Evolutionary conservation across 2,329 filamentous ascomycete genomes (phyloP), one percentile per base, ranked within the genome.

Genomic region (Setomelanomma holmii): DNA sequence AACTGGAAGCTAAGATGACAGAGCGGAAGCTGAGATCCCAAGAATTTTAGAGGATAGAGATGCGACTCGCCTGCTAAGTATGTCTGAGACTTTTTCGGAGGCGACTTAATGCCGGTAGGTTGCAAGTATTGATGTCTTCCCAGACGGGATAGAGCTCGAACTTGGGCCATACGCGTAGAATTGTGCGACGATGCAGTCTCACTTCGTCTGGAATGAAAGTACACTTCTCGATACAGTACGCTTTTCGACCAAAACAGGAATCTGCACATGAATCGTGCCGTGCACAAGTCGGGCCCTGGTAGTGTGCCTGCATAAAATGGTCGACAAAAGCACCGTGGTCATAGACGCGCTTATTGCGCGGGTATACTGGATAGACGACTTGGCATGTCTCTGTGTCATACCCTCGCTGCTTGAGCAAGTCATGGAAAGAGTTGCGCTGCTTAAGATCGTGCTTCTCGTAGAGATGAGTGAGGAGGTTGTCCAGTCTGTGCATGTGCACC

Each of bases 351-450:
- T 2, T 20, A 7, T 12, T 11, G 1, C 41, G 5, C 30, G 45
- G 45, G 39, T 56, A 60, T 4, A 61, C 11, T 1, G 55, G 58
- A 14, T 55, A 59, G 1, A 55, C 23, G 10, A 61, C 40, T 1
- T 49, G 19, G 1, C 35, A 23, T 6, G 34, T 44, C 3, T 23
- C 14, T 17, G 17, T 22, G 8, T 59, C 40, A 19, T 63, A 59
- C 4, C 60, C 58, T 38, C 55, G 44, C n/a, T 17, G 24, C 4
- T 11, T n/a, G 0, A 56, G 35, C 8, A 44, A 11, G 10, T 40
- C 24, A 3, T 24, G 34, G 24, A 38, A 53, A 5, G 48, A 40
- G 2, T n/a, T 21, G 23, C 56, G 40, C n/a, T 42, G 43, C 17
- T 51, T 41, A 1, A 33, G 10, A 38, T 52, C 44, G 30, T 62